Base-by-base conservation (phyloP, 2,329 filamentous ascomycete genomes). In the Byssochlamys sp. region DNA sequence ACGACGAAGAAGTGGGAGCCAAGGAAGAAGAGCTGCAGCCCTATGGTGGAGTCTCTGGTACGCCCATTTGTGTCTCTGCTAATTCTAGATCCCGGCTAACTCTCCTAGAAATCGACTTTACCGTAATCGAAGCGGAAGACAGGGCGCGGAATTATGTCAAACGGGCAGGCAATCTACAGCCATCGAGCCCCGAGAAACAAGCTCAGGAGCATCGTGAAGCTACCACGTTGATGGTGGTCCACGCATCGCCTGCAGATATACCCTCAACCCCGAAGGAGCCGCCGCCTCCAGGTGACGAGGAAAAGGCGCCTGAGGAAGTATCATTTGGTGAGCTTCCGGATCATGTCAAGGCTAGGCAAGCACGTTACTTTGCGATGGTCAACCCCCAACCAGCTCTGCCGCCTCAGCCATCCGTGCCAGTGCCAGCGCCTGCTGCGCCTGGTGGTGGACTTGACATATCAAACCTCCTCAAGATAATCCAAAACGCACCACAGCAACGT, bases 1-100 rank as follows among this genome's bases (percentile, higher is more conserved):
- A 85, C 27, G 83, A 85, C 11, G 84, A 86, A 28, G 81, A 84
- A 11, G 72, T 74, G 29, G 73, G 73, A 6, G 65, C 72, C 25
- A 73, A 74, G 2, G 78, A 79, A 55, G 73, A 73, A 39, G 69
- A 67, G 19, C 61, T 75, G 53, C 61, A 69, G 52, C 66, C 71
- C 51, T 77, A 74, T 59, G 61, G 58, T 35, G 57, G 54, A 35
- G 66, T 69, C 3, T 67, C 67, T 31, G 63, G 73, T 76, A 73
- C 57, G 71, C 71, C 39, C 54, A 57, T 7, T 29, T 48, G 6
- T 25, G 27, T 1, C 24, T 52, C 28, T 39, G 27, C 48, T 31
- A 2, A 10, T 48, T 51, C 24, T 52, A 10, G 52, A 55, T 55
- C 64, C 49, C 64, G 54, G 24, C 51, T 59, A 57, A 62, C 57